Evolutionary conservation across 1,139 yeast species (phyloP), one percentile per base, ranked within the genome.

Genomic region (Pneumocystis canis): DNA sequence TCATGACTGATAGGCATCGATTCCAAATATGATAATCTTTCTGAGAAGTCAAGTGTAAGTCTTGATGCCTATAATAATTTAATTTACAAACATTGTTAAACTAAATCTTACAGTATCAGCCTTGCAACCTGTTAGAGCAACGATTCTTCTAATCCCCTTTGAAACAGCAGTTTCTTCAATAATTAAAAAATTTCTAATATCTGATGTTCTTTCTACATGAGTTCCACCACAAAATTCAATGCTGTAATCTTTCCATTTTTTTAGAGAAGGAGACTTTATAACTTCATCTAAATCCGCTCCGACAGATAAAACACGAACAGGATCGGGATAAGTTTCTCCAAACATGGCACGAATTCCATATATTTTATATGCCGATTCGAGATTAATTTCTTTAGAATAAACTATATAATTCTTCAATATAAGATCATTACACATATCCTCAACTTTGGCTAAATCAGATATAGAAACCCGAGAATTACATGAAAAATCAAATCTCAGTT

Each of bases 201-300:
- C 98, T 66, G 92, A 87, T 30, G 98, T 90, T 74, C 85, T 85
- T 63, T 83, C 81, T 68, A 92, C 97, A 72, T 92, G 99, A 20
- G 98, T 92, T 76, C 99, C 99, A 77, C 99, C 99, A 77, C 99
- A 92, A 80, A 92, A 90, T 77, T 94, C 99, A 69, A 94, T 80
- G 3, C 97, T 88, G 70, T 82, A 79, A 63, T 82, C 78, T 69
- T 75, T 76, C 97, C 98, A 92, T 71, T 87, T 82, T 62, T 77
- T 77, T 71, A 81, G 86, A 35, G 76, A 68, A 69, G 97, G 96
- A 69, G 84, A 79, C 11, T 80, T 78, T 67, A 90, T 73, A 69
- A 92, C 78, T 5, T 87, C 94, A 31, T 87, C 92, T 61, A 94
- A 88, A 60, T 96, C 83, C 58, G 82, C 86, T 72, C 99, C 99